Evolutionary conservation across 1,284 basidiomycete species (phyloP), one percentile per base, ranked within the genome.

Genomic region (Fomitopsis schrenkii): DNA sequence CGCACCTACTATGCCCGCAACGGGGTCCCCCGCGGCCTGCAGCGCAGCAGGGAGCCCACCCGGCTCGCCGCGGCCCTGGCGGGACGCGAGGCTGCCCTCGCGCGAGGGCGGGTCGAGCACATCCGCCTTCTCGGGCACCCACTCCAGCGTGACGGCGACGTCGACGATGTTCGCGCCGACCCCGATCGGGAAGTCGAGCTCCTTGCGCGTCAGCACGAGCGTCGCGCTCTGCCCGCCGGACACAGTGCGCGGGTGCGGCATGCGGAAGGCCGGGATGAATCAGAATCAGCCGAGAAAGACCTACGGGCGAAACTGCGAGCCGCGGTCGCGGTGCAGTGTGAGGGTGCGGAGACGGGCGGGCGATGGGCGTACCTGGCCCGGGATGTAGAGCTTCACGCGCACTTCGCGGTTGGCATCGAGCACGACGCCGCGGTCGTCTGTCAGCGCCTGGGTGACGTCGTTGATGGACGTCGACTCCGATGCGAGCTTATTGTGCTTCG

Each of bases 211-310:
- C 33, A 87, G 74, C 26, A 72, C 70, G 41, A 86, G 62, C 19
- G 74, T 77, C 2, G 74, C 63, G 52, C 64, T 61, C 41, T 67
- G 64, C 36, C 64, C 57, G 7, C 59, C 59, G 15, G 61, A 36
- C 40, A 22, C 22, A 22, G 73, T 60, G 30, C 78, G 68, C 8
- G 77, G 75, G 26, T 80, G 78, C 44, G 82, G 77, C 74, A 93
- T 82, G 68, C 94, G 91, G 77, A 94, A 94, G 0, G 86, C 80
- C 0, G 93, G 93, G 62, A 94, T 85, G 68, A 94, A 80, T 93
- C 92, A 94, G 58, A 87, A 73, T 92, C 92, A 94, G 30, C 89
- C 87, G 73, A 94, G 84, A 65, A 90, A 86, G 1, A 92, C 79
- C 81, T 91, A 64, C 9, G 38, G 6, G 30, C 30, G 38, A 40